These are phyloP conservation scores for Phaeosphaeriaceae sp. DNA, from an alignment of 2,329 filamentous ascomycete species.

Conservation along the genomic window DNA sequence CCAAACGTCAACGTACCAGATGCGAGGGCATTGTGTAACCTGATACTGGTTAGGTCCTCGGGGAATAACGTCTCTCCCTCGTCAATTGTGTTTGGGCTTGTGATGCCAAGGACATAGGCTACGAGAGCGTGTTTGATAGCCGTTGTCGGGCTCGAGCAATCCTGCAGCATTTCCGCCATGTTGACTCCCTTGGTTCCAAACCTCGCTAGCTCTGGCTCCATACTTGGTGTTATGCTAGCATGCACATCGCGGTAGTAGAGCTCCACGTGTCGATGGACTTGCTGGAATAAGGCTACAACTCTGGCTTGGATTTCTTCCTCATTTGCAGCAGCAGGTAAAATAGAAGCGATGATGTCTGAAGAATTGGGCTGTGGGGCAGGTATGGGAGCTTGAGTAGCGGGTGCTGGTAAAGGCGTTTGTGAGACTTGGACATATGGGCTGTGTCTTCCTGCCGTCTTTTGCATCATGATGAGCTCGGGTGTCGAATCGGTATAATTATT, in stretches of 20 bases:
- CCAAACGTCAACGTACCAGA: background rate
- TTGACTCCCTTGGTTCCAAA: conserved; percentile 31
- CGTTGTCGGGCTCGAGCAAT: conserved; percentile 30
- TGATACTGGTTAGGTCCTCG: conserved; percentile 22
- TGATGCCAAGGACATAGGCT: conserved; percentile 32
- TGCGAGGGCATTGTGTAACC: background rate
- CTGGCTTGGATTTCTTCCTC: conserved; percentile 27
- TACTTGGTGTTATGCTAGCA: conserved; percentile 41
- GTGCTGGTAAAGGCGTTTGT: conserved; percentile 24
- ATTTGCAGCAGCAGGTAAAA: conserved; percentile 33
- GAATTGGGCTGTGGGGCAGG: conserved; percentile 12
- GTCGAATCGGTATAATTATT: conserved; percentile 26
- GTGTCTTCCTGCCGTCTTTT: conserved; percentile 24
- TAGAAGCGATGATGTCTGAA: conserved; percentile 20
- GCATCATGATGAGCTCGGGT: conserved; percentile 32
- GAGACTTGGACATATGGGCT: conserved; percentile 38
- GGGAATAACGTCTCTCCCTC: conserved; percentile 32
- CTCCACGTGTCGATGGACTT: conserved; percentile 38
- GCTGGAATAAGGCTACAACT: conserved; percentile 31
- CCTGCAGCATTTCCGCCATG: conserved; percentile 35
- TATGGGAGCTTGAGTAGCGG: conserved; percentile 5
- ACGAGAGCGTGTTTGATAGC: conserved; percentile 42
- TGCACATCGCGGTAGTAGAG: conserved; percentile 44
- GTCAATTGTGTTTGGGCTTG: conserved; percentile 17
- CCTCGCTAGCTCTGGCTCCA: conserved; percentile 34